Evolutionary conservation across 2,329 filamentous ascomycete species (phyloP).

Genomic region (Diplodia corticola): DNA sequence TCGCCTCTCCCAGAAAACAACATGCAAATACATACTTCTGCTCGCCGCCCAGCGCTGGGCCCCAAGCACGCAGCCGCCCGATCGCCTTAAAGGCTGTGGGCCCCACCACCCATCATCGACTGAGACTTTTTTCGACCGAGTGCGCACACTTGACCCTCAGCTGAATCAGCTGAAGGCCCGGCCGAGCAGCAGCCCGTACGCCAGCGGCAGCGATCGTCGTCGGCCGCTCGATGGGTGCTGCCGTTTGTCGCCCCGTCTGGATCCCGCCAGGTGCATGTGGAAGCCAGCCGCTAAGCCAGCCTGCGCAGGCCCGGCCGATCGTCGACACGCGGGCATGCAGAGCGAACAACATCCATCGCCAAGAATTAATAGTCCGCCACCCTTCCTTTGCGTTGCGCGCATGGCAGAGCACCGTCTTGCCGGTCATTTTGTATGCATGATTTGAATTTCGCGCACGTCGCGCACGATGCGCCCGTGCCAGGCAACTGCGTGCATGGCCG

Average conservation of each 20-base stretch:
- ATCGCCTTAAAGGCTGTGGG: not conserved
- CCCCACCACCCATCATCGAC: not conserved
- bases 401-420: not conserved
- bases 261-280: not conserved
- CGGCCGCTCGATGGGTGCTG: not conserved
- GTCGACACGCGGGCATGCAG: not conserved
- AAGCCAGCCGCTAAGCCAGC: not conserved
- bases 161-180: slow-evolving; percentile 1
- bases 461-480: too few species aligned
- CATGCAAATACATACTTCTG: not conserved
- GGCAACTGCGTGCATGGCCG: not conserved
- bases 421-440: not conserved
- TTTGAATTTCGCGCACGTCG: too few species aligned
- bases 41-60: not conserved
- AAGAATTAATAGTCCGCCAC: not conserved
- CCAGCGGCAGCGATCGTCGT: not conserved
- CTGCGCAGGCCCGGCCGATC: not conserved
- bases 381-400: not conserved
- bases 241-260: not conserved
- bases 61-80: not conserved
- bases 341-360: not conserved
- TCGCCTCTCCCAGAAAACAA: not conserved
- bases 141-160: not conserved
- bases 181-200: slow-evolving; percentile 9
- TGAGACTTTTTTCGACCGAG: not conserved